These are phyloP conservation scores for Starmerella gropengiesseri DNA, from an alignment of 805 yeast species.

Conservation along the genomic window DNA sequence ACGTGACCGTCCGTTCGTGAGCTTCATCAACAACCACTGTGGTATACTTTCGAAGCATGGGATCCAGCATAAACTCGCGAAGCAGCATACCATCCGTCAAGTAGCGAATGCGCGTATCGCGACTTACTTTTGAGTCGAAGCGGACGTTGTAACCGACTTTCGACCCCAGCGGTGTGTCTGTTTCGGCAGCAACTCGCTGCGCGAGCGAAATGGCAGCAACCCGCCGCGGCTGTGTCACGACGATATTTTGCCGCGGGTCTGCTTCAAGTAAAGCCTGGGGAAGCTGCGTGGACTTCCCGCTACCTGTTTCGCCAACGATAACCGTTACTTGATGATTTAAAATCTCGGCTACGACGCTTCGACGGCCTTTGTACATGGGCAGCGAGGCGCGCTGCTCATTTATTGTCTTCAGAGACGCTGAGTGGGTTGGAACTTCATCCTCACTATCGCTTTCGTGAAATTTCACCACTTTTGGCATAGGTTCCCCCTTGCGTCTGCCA, in stretches of 20 bases:
- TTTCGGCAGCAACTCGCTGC: slow-evolving; percentile 80
- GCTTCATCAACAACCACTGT: slow-evolving; percentile 90
- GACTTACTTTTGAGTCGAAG: slow-evolving; percentile 59
- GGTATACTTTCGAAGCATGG: slow-evolving; percentile 50
- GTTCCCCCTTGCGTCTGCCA: background rate
- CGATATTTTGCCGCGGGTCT: slow-evolving; percentile 44
- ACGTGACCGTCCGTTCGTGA: slow-evolving; percentile 87
- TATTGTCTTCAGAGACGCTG: background rate
- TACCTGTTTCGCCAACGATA: slow-evolving; percentile 93
- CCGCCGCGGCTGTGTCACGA: slow-evolving; percentile 94
- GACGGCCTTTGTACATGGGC: slow-evolving; percentile 68
- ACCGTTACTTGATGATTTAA: slow-evolving; percentile 55
- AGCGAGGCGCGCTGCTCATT: slow-evolving; percentile 28
- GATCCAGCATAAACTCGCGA: slow-evolving; percentile 77
- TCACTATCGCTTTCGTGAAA: slow-evolving; percentile 7
- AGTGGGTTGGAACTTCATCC: background rate
- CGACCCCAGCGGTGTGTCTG: slow-evolving; percentile 63
- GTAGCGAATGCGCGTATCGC: slow-evolving; percentile 63
- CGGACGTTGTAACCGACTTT: slow-evolving; percentile 90
- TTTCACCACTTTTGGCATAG: slow-evolving; percentile 9
- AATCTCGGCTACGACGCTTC: slow-evolving; percentile 48
- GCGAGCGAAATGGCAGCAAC: slow-evolving; percentile 96
- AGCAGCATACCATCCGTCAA: slow-evolving; percentile 96
- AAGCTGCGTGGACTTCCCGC: slow-evolving; percentile 94
- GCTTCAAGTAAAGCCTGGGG: slow-evolving; percentile 70